Percentiles rank a stretch among this genome's conserved stretches.
Evolutionary conservation across 768 basidiomycete species (phyloP).

Genomic region (Naganishia onofrii): DNA sequence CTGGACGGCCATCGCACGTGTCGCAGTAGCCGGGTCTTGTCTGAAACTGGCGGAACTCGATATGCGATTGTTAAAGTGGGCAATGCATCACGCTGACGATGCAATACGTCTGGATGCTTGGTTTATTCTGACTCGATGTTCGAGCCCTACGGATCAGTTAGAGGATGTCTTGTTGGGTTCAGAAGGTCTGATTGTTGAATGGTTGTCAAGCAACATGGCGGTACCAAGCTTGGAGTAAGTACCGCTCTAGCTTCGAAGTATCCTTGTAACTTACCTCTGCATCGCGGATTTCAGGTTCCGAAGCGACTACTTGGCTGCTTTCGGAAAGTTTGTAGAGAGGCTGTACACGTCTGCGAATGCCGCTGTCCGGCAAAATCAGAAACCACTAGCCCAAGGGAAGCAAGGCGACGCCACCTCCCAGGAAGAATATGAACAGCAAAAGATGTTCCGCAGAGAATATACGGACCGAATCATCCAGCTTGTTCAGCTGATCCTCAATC

Average conservation of each 20-base stretch:
- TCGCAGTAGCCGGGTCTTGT: background rate
- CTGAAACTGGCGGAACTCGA: slow-evolving; percentile 18
- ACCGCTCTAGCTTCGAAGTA: too few relatives aligned
- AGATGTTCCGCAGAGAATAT: background rate
- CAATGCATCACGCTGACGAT: slow-evolving; percentile 27
- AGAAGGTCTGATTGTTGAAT: slow-evolving; percentile 11
- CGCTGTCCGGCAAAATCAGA: slow-evolving; percentile 14
- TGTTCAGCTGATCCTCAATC: slow-evolving; percentile 4
- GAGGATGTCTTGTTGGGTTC: slow-evolving; percentile 11
- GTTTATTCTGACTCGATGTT: slow-evolving; percentile 13
- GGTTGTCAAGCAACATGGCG: slow-evolving; percentile 29
- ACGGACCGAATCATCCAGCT: background rate
- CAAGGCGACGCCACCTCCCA: background rate
- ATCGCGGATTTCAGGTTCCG: slow-evolving; percentile 18
- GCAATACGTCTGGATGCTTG: slow-evolving; percentile 21
- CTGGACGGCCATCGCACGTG: slow-evolving; percentile 15
- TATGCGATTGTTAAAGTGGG: background rate
- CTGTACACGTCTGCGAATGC: slow-evolving; percentile 16
- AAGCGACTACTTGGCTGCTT: slow-evolving; percentile 17
- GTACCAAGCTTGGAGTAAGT: slow-evolving; percentile 31
- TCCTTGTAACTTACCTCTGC: background rate
- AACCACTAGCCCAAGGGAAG: slow-evolving; percentile 7
- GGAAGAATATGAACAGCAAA: background rate
- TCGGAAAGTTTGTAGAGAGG: slow-evolving; percentile 24
- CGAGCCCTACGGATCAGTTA: slow-evolving; percentile 19